Evolutionary conservation across 495 filamentous ascomycete species (phyloP).

Genomic region (Aspergillus olivimuriae): DNA sequence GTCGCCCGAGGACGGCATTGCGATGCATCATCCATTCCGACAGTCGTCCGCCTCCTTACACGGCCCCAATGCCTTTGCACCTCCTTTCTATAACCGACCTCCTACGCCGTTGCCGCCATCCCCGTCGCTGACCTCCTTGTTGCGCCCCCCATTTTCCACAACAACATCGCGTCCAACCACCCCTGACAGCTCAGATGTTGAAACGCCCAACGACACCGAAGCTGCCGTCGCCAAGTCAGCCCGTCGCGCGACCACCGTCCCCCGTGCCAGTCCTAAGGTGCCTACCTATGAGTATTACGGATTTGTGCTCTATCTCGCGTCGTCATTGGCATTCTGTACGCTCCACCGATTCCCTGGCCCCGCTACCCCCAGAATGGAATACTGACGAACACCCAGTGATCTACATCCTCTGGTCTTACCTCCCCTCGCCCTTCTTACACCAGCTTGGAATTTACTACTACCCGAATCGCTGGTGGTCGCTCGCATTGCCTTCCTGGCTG

Average conservation of each 20-base stretch:
- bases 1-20: constrained; percentile 27
- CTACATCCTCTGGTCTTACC: constrained; percentile 91
- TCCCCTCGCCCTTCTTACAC: constrained; percentile 86
- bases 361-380: no score
- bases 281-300: constrained; percentile 99
- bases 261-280: constrained; percentile 83
- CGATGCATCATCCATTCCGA: constrained; percentile 35
- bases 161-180: constrained; percentile 82
- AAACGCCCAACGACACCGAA: constrained; percentile 57
- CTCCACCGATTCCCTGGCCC: no score
- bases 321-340: constrained; percentile 64
- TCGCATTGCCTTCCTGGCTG: constrained; percentile 83
- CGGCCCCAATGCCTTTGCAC: constrained; percentile 60
- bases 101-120: constrained; percentile 89
- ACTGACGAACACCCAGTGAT: constrained; percentile 48
- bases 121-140: constrained; percentile 89
- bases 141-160: constrained; percentile 64
- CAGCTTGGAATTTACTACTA: constrained; percentile 95
- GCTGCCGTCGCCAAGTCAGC: constrained; percentile 58
- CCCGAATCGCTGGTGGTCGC: constrained; percentile 93
- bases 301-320: constrained; percentile 89
- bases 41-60: constrained; percentile 39
- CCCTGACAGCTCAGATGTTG: constrained; percentile 83
- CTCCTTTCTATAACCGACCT: constrained; percentile 82
- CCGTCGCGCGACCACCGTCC: constrained; percentile 62